phyloP scores from a whole-genome alignment of 805 yeast genomes.

The Cyberlindnera mrakii region DNA sequence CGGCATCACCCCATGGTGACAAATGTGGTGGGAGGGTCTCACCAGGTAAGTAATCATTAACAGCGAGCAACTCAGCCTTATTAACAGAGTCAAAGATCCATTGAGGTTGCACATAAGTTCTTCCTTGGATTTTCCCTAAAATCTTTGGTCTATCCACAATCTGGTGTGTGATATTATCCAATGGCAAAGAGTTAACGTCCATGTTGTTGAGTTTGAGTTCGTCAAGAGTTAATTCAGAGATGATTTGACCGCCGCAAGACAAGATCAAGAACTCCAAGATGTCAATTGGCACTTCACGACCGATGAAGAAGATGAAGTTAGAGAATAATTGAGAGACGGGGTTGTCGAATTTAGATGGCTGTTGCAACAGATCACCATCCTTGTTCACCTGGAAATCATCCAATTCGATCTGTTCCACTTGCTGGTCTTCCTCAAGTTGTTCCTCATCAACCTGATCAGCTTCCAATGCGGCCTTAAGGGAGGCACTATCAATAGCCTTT shows the following conservation, averaged over 20 bases:
- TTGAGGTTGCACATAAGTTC: conserved; percentile 95
- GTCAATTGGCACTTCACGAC: conserved; percentile 94
- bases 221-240: conserved; percentile 85
- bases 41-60: conserved; percentile 84
- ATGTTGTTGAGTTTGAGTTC: conserved; percentile 42
- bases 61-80: conserved; percentile 67
- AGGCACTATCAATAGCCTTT: conserved; percentile 30
- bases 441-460: conserved; percentile 32
- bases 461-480: conserved; percentile 48
- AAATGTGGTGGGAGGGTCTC: conserved; percentile 94
- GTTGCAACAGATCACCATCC: conserved; percentile 63
- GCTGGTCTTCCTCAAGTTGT: conserved; percentile 32
- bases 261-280: conserved; percentile 81
- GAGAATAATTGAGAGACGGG: conserved; percentile 63
- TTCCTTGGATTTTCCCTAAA: conserved; percentile 71
- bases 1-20: conserved; percentile 98
- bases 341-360: conserved; percentile 58
- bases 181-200: conserved; percentile 41
- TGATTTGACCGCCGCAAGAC: conserved; percentile 78
- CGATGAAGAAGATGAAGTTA: conserved; percentile 75
- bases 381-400: conserved; percentile 71
- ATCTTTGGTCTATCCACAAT: conserved; percentile 89
- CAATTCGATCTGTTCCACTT: conserved; percentile 43
- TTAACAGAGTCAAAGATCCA: conserved; percentile 94
- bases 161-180: conserved; percentile 81